Base-by-base conservation (phyloP, 2,329 filamentous ascomycete genomes). In the Lecanicillium sp. region DNA sequence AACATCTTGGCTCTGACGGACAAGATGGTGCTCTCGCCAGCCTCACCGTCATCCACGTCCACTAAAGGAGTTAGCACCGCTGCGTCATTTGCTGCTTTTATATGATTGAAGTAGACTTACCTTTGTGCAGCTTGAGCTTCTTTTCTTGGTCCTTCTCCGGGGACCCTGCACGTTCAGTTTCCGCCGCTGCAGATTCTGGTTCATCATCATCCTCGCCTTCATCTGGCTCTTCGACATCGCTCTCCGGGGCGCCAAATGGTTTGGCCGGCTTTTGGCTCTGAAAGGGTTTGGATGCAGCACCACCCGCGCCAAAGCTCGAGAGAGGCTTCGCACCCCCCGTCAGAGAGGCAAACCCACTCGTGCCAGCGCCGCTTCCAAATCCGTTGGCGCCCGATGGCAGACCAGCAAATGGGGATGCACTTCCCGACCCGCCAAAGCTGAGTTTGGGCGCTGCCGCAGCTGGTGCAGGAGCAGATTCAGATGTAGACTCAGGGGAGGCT, bases 1-100 rank as follows among this genome's bases (percentile, higher is more conserved):
- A 86, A 96, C 42, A 96, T 75, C 60, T 94, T 94, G 15, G 86
- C 83, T 47, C 89, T 81, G 43, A 83, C 78, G 32, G 78, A 74
- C 54, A 90, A 75, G 35, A 86, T 64, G 2, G 84, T 90, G 15
- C 71, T 70, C 58, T 96, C 90, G 35, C 79, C 79, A 51, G 88
- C 80, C 62, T 96, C 90, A 40, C 90, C 90, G 37, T 92, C 90
- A 56, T 94, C 83, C 30, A 90, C 75, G 34, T 67, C 64, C 19
- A 80, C 77, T 89, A 36, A 39, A 33, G 29, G 12, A 41, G 41
- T 66, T 49, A 63, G 58, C 18, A 36, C 16, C 9, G 13, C 5
- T n/a, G 5, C 14, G 13, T 3, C 19, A 19, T 18, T 35, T n/a
- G n/a, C 17, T 12, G 16, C 9, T 15, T 17, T 20, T n/a, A n/a